Percentiles rank a stretch among this genome's conserved stretches.
These are phyloP conservation scores for Fusarium begoniae DNA, from an alignment of 2,329 filamentous ascomycete species.

Conservation along the genomic window DNA sequence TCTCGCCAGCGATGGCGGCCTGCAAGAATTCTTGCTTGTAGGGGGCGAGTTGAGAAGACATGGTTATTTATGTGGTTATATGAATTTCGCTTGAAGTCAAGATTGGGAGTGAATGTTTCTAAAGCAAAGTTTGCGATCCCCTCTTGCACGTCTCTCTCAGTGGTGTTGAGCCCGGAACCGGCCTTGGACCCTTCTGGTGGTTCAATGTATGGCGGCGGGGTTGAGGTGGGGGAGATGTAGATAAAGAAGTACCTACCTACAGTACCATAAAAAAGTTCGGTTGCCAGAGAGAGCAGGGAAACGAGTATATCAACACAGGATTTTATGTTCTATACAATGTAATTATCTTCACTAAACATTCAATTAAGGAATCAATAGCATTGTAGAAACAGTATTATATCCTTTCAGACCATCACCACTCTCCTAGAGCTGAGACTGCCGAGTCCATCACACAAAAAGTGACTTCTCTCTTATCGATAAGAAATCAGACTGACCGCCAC, in stretches of 20 bases:
- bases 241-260: neutral
- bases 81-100: neutral
- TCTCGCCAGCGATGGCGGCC: slow-evolving; percentile 72
- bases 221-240: slow-evolving; percentile 33
- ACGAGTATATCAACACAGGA: neutral
- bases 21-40: slow-evolving; percentile 80
- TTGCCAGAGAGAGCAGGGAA: neutral
- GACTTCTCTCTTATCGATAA: slow-evolving; percentile 32
- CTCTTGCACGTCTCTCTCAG: slow-evolving; percentile 9
- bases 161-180: slow-evolving; percentile 32
- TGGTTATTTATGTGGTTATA: slow-evolving; percentile 31
- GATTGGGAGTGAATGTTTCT: neutral
- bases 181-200: slow-evolving; percentile 19
- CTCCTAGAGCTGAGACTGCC: neutral
- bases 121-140: slow-evolving; percentile 35
- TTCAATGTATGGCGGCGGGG: slow-evolving; percentile 31
- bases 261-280: neutral
- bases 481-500: slow-evolving; percentile 27
- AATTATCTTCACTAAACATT: neutral
- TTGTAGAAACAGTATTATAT: neutral
- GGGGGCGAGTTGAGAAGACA: slow-evolving; percentile 59
- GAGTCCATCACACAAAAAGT: slow-evolving; percentile 25
- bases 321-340: neutral
- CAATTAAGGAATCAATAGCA: no score
- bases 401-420: neutral